Base-by-base conservation (phyloP, 768 basidiomycete species). In the Lactarius sp. region DNA sequence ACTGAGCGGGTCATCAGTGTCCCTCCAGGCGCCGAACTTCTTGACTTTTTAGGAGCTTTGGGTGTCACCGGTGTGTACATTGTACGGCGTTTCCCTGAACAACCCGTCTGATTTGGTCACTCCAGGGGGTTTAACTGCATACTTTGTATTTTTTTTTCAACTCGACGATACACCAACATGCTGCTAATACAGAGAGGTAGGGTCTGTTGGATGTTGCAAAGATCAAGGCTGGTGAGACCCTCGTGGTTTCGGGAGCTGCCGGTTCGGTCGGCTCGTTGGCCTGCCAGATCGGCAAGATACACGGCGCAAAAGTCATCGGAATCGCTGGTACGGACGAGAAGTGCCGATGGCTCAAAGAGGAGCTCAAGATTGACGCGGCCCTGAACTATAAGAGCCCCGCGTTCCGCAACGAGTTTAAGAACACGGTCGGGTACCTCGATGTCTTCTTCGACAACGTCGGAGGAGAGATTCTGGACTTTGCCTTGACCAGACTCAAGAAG, bases 191-290 rank as follows among this genome's bases (percentile, higher is more conserved):
- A 39, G 50, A 3, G 20, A 42, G 44, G 52, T 57, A 93, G 93
- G 94, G 95, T 9, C 78, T 98, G 34, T 79, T 85, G 72, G 90
- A 92, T 54, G 79, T 96, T 52, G 92, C 87, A 16, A 74, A 90
- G 64, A 74, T 95, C 70, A 90, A 95, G 72, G 73, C 85, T 0
- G 93, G 94, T 13, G 94, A 98, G 64, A 90, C 83, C 0, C 82
- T 96, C 54, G 81, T 98, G 27, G 88, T 88, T 12, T 92, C 92
- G 0, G 95, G 93, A 20, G 95, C 95, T 2, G 95, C 96, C 9
- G 95, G 94, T 10, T 86, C 94, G 1, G 90, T 92, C 10, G 92
- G 94, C n/a, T 82, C 85, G 10, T 73, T 92, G 60, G 90, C 79
- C 13, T 94, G 92, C 74, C 93, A 94, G 68, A 79, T 94, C 20